Evolutionary conservation across 2,329 filamentous ascomycete genomes (phyloP).

Genomic region (Apiospora pterosperma): DNA sequence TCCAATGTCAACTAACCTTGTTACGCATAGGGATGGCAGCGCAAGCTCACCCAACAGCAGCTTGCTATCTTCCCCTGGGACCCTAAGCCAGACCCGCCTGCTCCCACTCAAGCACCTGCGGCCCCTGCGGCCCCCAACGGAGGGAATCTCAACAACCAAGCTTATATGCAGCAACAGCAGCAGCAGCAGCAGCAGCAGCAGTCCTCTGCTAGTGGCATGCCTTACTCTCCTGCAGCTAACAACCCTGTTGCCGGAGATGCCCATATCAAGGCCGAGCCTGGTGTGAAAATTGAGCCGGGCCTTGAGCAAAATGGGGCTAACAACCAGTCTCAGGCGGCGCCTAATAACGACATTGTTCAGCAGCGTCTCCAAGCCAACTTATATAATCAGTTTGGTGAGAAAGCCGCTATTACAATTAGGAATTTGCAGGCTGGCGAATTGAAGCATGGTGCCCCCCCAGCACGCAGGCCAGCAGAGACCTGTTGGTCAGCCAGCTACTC

Average conservation of each 20-base stretch:
- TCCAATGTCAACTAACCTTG: conserved; percentile 12
- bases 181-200: conserved; percentile 15
- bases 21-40: conserved; percentile 77
- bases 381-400: conserved; percentile 56
- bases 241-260: conserved; percentile 23
- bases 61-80: conserved; percentile 96
- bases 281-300: conserved; percentile 46
- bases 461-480: conserved; percentile 21
- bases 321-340: not conserved
- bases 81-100: conserved; percentile 67
- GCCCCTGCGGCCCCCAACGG: conserved; percentile 13
- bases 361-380: conserved; percentile 55
- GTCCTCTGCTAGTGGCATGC: conserved; percentile 13
- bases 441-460: conserved; percentile 29
- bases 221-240: conserved; percentile 20
- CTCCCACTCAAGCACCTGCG: conserved; percentile 34
- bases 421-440: conserved; percentile 44
- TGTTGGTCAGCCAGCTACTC: conserved; percentile 19
- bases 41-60: conserved; percentile 78
- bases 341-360: conserved; percentile 40
- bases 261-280: conserved; percentile 41
- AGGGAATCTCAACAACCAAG: not conserved
- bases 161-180: conserved; percentile 8
- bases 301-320: conserved; percentile 17
- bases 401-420: conserved; percentile 64